Percentiles rank a stretch among this genome's conserved stretches.
Conservation (phyloP, 805 yeast species). For the Sungouiella blattae region DNA sequence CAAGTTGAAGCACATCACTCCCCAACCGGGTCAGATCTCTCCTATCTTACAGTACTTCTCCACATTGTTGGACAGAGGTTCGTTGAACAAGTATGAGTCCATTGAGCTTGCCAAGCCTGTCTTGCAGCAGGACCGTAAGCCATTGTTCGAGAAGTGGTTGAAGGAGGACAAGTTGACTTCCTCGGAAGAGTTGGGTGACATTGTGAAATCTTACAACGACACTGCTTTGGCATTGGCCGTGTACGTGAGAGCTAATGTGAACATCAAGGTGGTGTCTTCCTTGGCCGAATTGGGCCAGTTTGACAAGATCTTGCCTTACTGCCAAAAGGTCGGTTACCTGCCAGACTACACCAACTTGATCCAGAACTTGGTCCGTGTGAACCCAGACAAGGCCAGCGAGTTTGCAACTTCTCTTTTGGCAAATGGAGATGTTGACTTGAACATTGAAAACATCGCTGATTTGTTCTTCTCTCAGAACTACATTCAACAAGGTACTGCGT, state of each 20-base stretch:
- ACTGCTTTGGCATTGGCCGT: slow-evolving; percentile 85
- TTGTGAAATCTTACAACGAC: slow-evolving; percentile 80
- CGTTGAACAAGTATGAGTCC: slow-evolving; percentile 88
- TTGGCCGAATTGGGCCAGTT: slow-evolving; percentile 95
- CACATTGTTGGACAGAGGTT: slow-evolving; percentile 86
- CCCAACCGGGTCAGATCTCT: slow-evolving; percentile 91
- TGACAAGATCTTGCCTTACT: slow-evolving; percentile 91
- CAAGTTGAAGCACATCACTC: slow-evolving; percentile 84
- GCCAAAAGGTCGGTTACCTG: slow-evolving; percentile 80
- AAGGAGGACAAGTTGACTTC: slow-evolving; percentile 90
- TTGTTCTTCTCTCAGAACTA: slow-evolving; percentile 91
- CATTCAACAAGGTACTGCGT: slow-evolving; percentile 97
- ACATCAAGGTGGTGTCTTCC: slow-evolving; percentile 85
- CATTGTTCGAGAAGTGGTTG: slow-evolving; percentile 92
- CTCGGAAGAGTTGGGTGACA: slow-evolving; percentile 97
- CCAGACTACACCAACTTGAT: slow-evolving; percentile 89
- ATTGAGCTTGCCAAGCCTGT: slow-evolving; percentile 94
- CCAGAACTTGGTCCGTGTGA: slow-evolving; percentile 85
- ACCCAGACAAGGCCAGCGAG: slow-evolving; percentile 98
- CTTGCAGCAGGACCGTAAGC: slow-evolving; percentile 90
- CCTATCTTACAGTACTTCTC: slow-evolving; percentile 93
- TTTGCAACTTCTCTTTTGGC: slow-evolving; percentile 84
- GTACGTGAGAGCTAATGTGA: slow-evolving; percentile 76
- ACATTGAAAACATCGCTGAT: slow-evolving; percentile 85
- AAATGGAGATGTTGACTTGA: slow-evolving; percentile 57